A percentile compares a stretch with the other conserved stretches of the same genome.
These are phyloP conservation scores for Pleomassaria siparia DNA, from an alignment of 2,329 filamentous ascomycete species.

Conservation along the genomic window DNA sequence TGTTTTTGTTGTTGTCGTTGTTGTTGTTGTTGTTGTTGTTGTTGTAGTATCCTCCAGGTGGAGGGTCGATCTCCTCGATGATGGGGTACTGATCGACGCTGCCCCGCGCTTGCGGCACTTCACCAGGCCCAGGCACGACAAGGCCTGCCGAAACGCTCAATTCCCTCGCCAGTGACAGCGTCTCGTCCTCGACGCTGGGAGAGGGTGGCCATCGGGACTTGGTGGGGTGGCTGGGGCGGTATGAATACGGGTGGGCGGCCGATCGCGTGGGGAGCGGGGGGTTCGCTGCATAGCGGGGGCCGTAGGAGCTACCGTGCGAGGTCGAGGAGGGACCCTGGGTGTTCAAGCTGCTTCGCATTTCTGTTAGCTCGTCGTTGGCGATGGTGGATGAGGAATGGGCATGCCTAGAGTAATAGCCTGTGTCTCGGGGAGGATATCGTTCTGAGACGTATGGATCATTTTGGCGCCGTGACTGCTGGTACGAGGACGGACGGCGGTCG, in stretches of 20 bases:
- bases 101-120: slow-evolving; percentile 63
- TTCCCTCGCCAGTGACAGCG: slow-evolving; percentile 63
- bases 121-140: slow-evolving; percentile 43
- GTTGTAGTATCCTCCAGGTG: slow-evolving; percentile 6
- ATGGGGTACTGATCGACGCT: slow-evolving; percentile 69
- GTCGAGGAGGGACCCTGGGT: slow-evolving; percentile 19
- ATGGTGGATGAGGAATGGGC: slow-evolving; percentile 8
- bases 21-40: background rate
- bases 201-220: slow-evolving; percentile 55
- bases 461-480: slow-evolving; percentile 24
- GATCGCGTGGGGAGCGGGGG: slow-evolving; percentile 20
- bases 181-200: slow-evolving; percentile 71
- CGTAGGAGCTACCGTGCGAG: slow-evolving; percentile 26
- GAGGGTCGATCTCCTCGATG: slow-evolving; percentile 60
- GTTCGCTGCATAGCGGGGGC: slow-evolving; percentile 33
- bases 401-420: slow-evolving; percentile 10
- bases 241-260: slow-evolving; percentile 17
- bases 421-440: slow-evolving; percentile 12
- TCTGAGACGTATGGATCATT: slow-evolving; percentile 25
- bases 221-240: slow-evolving; percentile 19
- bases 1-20: slow-evolving; percentile 20
- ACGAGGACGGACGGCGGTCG: slow-evolving; percentile 17
- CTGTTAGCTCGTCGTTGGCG: slow-evolving; percentile 17
- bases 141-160: slow-evolving; percentile 40
- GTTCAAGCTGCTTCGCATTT: slow-evolving; percentile 26